Evolutionary conservation across 2,329 filamentous ascomycete species (phyloP).

Genomic region (Plenodomus biglobosus): DNA sequence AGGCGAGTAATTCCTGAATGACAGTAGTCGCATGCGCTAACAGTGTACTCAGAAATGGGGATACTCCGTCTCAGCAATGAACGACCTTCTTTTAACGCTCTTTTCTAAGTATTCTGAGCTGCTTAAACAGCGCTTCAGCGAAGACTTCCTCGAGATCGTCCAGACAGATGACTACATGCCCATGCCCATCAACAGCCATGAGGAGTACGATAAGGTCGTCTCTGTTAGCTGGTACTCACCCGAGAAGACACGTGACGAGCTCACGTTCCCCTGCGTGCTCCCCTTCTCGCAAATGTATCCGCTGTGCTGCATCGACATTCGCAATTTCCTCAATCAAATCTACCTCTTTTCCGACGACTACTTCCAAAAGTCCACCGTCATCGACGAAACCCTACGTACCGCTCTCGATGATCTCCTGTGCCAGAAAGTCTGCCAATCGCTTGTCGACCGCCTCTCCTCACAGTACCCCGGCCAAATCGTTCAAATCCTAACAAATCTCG

Average conservation of each 20-base stretch:
- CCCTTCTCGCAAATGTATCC: constrained; percentile 99
- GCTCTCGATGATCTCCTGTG: constrained; percentile 93
- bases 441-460: constrained; percentile 84
- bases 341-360: constrained; percentile 97
- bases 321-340: constrained; percentile 96
- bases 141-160: constrained; percentile 89
- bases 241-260: constrained; percentile 72
- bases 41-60: constrained; percentile 69
- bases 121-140: constrained; percentile 86
- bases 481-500: constrained; percentile 95
- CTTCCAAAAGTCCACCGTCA: constrained; percentile 84
- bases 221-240: constrained; percentile 96
- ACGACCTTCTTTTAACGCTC: constrained; percentile 80
- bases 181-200: constrained; percentile 87
- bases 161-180: constrained; percentile 99
- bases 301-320: constrained; percentile 94
- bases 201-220: constrained; percentile 94
- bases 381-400: constrained; percentile 85
- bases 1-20: constrained; percentile 59
- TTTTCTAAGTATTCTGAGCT: constrained; percentile 95
- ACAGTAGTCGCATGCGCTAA: constrained; percentile 7
- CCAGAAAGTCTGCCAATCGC: constrained; percentile 84
- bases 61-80: constrained; percentile 79
- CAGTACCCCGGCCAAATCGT: constrained; percentile 98
- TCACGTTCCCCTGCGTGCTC: constrained; percentile 88